These are phyloP conservation scores for Phaeoacremonium minimum DNA, from an alignment of 2,329 filamentous ascomycete genomes.

Conservation along the genomic window DNA sequence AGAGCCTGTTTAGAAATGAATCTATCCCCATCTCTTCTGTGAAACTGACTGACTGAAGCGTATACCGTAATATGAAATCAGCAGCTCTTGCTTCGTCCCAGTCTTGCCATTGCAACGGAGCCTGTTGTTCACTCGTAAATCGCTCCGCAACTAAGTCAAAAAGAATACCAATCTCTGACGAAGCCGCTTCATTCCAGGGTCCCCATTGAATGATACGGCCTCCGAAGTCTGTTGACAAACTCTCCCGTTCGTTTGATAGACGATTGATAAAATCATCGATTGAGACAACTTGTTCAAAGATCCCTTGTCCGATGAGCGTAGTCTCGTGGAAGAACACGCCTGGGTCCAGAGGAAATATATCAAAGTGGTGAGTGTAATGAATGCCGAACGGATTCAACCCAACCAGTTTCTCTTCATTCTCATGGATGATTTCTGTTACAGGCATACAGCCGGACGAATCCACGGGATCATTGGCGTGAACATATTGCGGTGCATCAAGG, in stretches of 20 bases:
- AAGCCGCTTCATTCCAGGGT: constrained; percentile 51
- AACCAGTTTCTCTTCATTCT: constrained; percentile 32
- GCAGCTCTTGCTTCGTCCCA: too few relatives aligned
- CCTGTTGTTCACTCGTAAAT: constrained; percentile 20
- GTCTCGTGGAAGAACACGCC: constrained; percentile 56
- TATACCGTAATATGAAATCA: constrained; percentile 43
- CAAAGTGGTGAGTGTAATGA: constrained; percentile 58
- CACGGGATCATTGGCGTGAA: constrained; percentile 49
- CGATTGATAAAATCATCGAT: constrained; percentile 21
- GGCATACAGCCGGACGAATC: constrained; percentile 14
- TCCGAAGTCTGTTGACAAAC: constrained; percentile 39
- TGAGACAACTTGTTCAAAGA: constrained; percentile 34
- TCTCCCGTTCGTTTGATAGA: constrained; percentile 22
- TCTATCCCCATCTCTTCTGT: constrained; percentile 24
- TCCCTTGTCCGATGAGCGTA: constrained; percentile 54
- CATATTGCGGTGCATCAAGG: constrained; percentile 45
- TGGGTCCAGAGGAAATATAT: constrained; percentile 52
- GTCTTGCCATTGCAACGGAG: too few relatives aligned
- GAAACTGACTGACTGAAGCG: constrained; percentile 37
- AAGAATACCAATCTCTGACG: constrained; percentile 59
- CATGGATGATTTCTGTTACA: constrained; percentile 11
- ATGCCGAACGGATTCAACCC: constrained; percentile 59
- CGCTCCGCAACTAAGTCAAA: constrained; percentile 54
- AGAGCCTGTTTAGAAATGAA: constrained; percentile 36
- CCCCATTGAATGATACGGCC: constrained; percentile 49